Base-by-base conservation (phyloP, 1,139 yeast species). In the Pichiaceae sp. region DNA sequence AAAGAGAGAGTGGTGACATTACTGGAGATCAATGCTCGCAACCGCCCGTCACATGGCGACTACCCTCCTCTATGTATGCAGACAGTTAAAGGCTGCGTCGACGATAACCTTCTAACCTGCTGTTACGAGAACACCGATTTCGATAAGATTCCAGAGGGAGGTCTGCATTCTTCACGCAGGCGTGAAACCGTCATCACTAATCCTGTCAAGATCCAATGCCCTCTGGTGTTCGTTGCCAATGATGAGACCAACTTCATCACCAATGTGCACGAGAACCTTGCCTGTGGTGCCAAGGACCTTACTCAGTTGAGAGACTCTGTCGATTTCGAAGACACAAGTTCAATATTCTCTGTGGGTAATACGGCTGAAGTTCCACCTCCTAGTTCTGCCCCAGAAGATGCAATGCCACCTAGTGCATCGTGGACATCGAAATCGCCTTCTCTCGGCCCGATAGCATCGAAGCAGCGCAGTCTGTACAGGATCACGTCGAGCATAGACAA, bases 21-120 rank as follows among this genome's bases (percentile, higher is more conserved):
- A 29, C 65, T 81, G 46, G 91, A 81, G 52, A 64, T 82, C 33
- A 72, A 78, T 47, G 70, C 87, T 0, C 63, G 54, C 37, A 62
- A 66, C 29, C 73, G 70, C 44, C 18, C 40, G 1, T 43, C 40
- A 23, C 27, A 34, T 7, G 56, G 63, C 2, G 53, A 63, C 2
- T 51, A 59, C 11, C 48, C 43, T 23, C 48, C 60, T 3, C 66
- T 81, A n/a, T 74, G 74, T 47, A 79, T 81, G 42, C 85, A 79
- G 49, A 68, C 77, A 32, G 68, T 79, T 1, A 67, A 72, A 27
- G 72, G 70, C 40, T 74, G 82, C 49, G 66, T 70, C 1, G 69
- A 75, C 42, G 81, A 78, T 43, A 78, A 80, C 48, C 55, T 80
- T 35, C 54, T 80, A 29, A 73, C 76, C 17, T 70, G 74, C 41